phyloP scores from a whole-genome alignment of 441 rosid species.

The Arabidopsis hybrid region DNA sequence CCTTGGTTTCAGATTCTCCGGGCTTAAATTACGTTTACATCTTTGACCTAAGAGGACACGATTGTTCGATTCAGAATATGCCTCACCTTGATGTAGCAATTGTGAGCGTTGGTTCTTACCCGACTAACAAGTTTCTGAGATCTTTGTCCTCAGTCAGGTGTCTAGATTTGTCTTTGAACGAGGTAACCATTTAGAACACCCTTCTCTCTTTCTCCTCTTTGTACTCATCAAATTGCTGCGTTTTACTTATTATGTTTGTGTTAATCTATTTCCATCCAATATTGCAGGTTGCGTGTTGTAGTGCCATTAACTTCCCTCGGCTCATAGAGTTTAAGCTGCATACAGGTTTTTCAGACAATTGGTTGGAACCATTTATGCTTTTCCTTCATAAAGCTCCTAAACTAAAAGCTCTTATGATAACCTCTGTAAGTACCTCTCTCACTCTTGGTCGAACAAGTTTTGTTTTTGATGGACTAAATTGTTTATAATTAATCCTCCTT shows the following conservation, averaged over 20 bases:
- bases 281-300: no score
- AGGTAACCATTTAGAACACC: constrained; percentile 6
- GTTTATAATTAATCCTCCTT: no score
- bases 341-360: no score
- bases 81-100: neutral
- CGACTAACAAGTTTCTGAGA: neutral
- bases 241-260: neutral
- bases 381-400: no score
- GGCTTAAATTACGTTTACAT: neutral
- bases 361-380: no score
- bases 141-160: constrained; percentile 9
- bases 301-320: no score
- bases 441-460: no score
- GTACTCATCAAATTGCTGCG: neutral
- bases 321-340: no score
- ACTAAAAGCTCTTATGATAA: no score
- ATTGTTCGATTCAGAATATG: neutral
- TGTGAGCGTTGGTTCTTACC: neutral
- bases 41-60: neutral
- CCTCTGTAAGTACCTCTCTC: no score
- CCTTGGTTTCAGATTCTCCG: constrained; percentile 6
- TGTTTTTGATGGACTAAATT: no score
- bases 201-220: neutral
- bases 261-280: no score
- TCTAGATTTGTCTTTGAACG: neutral